phyloP scores from a whole-genome alignment of 2,329 filamentous ascomycete genomes.

The Xylaria sp. region DNA sequence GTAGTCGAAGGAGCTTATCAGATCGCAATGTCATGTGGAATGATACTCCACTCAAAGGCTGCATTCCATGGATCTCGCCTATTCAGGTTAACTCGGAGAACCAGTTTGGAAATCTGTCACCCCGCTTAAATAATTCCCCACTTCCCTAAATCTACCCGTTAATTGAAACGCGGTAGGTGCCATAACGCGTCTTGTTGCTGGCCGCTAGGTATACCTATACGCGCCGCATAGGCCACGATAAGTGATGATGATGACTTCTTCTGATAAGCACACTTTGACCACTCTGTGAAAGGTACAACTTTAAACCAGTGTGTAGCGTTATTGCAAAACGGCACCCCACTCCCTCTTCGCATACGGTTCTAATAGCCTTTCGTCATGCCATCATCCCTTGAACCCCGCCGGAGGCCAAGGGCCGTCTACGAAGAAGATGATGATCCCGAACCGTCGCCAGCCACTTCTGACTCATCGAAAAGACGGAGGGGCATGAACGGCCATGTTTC shows the following conservation, averaged over 20 bases:
- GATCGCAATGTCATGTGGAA: too few relatives aligned
- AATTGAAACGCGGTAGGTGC: constrained; percentile 9
- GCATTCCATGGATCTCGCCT: too few relatives aligned
- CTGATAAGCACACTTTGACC: neutral
- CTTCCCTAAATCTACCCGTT: neutral
- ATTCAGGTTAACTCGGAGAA: neutral
- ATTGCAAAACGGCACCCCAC: neutral
- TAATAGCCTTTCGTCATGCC: constrained; percentile 47
- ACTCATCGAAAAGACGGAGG: constrained; percentile 43
- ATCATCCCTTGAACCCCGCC: constrained; percentile 49
- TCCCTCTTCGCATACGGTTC: neutral
- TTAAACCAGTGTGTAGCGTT: neutral
- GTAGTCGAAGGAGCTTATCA: neutral
- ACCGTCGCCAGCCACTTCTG: constrained; percentile 41
- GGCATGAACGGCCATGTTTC: constrained; percentile 17
- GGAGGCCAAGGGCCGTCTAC: constrained; percentile 56
- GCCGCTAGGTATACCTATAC: too few relatives aligned
- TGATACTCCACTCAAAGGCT: neutral
- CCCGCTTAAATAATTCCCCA: constrained; percentile 3
- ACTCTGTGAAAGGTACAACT: neutral
- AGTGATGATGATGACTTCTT: constrained; percentile 3
- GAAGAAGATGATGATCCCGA: constrained; percentile 53
- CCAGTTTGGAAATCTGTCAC: neutral
- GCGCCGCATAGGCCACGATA: constrained; percentile 3
- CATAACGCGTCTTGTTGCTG: neutral